phyloP scores from a whole-genome alignment of 306 rosid species.

The Dalbergia cochinchinensis region DNA sequence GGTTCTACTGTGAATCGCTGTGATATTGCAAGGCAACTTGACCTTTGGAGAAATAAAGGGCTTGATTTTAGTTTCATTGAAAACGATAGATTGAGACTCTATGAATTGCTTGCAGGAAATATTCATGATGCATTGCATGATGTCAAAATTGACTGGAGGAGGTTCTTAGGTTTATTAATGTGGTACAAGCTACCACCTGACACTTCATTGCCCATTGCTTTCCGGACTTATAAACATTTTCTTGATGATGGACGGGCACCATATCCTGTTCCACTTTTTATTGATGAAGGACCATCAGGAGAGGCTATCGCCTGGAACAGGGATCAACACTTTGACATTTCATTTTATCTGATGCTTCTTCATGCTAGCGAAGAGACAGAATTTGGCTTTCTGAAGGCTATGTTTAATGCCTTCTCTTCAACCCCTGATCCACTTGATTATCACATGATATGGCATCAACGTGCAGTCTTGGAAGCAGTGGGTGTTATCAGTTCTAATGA shows the following conservation, averaged over 20 bases:
- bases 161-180: slow-evolving; percentile 91
- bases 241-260: slow-evolving; percentile 85
- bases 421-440: slow-evolving; percentile 95
- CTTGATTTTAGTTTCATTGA: slow-evolving; percentile 92
- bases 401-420: slow-evolving; percentile 93
- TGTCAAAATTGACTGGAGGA: slow-evolving; percentile 86
- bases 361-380: slow-evolving; percentile 76
- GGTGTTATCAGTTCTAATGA: slow-evolving; percentile 85
- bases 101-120: slow-evolving; percentile 86
- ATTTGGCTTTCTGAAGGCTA: slow-evolving; percentile 67
- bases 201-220: slow-evolving; percentile 73
- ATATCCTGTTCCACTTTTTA: slow-evolving; percentile 82
- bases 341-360: slow-evolving; percentile 95
- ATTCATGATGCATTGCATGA: slow-evolving; percentile 69
- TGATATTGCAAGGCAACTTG: slow-evolving; percentile 83
- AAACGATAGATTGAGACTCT: slow-evolving; percentile 80
- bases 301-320: slow-evolving; percentile 54
- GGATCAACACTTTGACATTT: slow-evolving; percentile 73
- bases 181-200: slow-evolving; percentile 87
- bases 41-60: slow-evolving; percentile 84
- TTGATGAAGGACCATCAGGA: slow-evolving; percentile 75
- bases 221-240: slow-evolving; percentile 74
- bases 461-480: slow-evolving; percentile 84
- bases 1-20: slow-evolving; percentile 82
- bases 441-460: slow-evolving; percentile 98